A percentile compares a stretch with the other conserved stretches of the same genome.
These are phyloP conservation scores for Xylariales sp. DNA, from an alignment of 2,329 filamentous ascomycete species.

Conservation along the genomic window DNA sequence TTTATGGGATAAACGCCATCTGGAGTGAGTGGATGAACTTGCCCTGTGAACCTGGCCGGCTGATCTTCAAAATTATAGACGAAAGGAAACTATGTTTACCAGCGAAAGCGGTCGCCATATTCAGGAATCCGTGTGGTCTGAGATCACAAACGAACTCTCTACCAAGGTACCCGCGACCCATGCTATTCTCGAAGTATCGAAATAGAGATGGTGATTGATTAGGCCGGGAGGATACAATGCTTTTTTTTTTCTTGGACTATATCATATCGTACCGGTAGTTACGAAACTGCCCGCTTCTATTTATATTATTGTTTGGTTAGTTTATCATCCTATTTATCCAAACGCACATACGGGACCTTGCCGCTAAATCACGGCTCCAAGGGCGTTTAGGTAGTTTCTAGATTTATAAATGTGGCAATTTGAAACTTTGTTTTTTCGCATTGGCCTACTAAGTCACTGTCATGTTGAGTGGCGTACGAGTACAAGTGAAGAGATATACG, in stretches of 20 bases:
- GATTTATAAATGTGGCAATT: neutral
- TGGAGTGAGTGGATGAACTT: neutral
- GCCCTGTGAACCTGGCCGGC: neutral
- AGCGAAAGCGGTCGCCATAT: constrained; percentile 39
- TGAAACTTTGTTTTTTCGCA: neutral
- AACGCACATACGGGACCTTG: neutral
- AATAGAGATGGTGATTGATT: neutral
- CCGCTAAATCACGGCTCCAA: neutral
- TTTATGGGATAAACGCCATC: neutral
- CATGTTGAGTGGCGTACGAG: neutral
- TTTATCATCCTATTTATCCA: neutral
- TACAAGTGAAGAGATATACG: neutral
- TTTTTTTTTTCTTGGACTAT: neutral
- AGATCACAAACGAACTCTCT: constrained; percentile 43
- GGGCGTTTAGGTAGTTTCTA: neutral
- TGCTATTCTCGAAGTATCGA: constrained; percentile 12
- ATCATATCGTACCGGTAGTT: too few relatives aligned
- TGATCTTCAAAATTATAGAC: constrained; percentile 22
- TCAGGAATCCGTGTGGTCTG: constrained; percentile 42
- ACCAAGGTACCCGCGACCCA: constrained; percentile 40
- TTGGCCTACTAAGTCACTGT: neutral
- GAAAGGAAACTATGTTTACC: constrained; percentile 31
- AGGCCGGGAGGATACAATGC: neutral
- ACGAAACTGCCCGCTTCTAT: neutral
- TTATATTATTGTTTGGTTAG: too few relatives aligned